phyloP scores from a whole-genome alignment of 2,329 filamentous ascomycete species.

The Sporothrix pseudoabietina region DNA sequence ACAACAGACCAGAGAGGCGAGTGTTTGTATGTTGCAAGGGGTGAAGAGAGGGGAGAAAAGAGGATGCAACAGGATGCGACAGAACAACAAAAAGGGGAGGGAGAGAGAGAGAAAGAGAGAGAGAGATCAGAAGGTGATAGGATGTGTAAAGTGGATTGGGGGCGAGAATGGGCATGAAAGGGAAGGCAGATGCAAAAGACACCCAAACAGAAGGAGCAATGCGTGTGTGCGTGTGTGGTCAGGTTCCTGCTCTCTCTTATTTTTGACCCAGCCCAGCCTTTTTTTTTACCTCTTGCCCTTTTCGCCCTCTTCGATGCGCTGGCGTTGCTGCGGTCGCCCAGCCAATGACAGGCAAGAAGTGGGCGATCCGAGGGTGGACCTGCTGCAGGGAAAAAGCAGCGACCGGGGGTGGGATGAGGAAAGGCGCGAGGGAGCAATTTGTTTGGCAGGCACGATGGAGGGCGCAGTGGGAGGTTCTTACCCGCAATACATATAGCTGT shows the following conservation, averaged over 20 bases:
- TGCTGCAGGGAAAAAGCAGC: conserved; percentile 34
- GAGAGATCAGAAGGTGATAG: neutral
- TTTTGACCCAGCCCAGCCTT: conserved; percentile 24
- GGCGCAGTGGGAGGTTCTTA: conserved; percentile 10
- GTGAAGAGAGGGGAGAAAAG: neutral
- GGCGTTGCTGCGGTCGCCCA: conserved; percentile 35
- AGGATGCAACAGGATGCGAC: neutral
- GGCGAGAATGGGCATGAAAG: conserved; percentile 4
- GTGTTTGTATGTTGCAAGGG: neutral
- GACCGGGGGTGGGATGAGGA: conserved; percentile 29
- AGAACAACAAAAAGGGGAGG: neutral
- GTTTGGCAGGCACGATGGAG: conserved; percentile 20
- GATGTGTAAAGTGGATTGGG: conserved; percentile 17
- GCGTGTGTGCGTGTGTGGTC: conserved; percentile 8
- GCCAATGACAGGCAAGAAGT: conserved; percentile 35
- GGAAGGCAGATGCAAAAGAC: neutral
- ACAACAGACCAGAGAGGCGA: conserved; percentile 2
- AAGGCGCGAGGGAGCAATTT: conserved; percentile 16
- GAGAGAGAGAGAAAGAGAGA: neutral
- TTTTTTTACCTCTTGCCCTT: conserved; percentile 31
- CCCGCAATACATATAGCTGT: neutral
- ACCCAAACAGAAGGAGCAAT: conserved; percentile 14
- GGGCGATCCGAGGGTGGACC: conserved; percentile 33
- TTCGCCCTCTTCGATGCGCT: conserved; percentile 36
- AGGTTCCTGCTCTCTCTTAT: neutral